Percentiles rank a stretch among this genome's conserved stretches.
These are phyloP conservation scores for Hamamelis virginiana DNA, from an alignment of 164 flowering plant species.

Conservation along the genomic window DNA sequence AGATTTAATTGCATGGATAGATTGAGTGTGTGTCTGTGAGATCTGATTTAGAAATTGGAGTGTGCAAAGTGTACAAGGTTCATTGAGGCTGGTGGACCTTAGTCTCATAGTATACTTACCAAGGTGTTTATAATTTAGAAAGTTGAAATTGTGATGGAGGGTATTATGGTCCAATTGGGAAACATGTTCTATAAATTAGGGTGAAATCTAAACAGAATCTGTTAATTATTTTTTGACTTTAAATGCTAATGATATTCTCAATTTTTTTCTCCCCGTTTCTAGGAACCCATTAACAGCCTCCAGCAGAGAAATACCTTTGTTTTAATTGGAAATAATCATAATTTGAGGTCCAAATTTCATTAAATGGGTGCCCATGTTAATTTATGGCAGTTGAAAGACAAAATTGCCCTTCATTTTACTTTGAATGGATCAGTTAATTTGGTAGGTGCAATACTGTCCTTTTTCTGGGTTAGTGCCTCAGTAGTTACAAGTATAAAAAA, in stretches of 20 bases:
- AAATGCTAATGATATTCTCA: constrained; percentile 20
- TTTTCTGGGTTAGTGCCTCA: neutral
- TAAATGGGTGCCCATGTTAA: no score
- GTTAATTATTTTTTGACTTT: constrained; percentile 16
- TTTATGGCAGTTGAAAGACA: neutral
- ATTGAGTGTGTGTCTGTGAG: no score
- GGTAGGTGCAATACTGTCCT: neutral
- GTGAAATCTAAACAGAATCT: constrained; percentile 6
- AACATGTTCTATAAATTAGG: neutral
- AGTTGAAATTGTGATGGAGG: neutral
- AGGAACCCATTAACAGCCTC: constrained; percentile 2
- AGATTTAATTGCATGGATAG: no score
- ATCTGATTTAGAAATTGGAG: no score
- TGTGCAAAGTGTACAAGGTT: neutral
- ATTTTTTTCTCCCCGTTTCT: constrained; percentile 13
- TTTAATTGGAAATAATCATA: neutral
- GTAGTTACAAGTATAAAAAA: no score
- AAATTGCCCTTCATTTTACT: neutral
- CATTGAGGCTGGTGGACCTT: neutral
- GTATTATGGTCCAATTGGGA: neutral
- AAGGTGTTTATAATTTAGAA: neutral
- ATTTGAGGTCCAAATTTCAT: neutral
- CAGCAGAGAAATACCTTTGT: neutral
- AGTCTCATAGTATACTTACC: neutral
- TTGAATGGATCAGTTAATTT: neutral